Percentiles rank a stretch among this genome's conserved stretches.
Evolutionary conservation across 768 basidiomycete species (phyloP).

Genomic region (Amanita exitialis): DNA sequence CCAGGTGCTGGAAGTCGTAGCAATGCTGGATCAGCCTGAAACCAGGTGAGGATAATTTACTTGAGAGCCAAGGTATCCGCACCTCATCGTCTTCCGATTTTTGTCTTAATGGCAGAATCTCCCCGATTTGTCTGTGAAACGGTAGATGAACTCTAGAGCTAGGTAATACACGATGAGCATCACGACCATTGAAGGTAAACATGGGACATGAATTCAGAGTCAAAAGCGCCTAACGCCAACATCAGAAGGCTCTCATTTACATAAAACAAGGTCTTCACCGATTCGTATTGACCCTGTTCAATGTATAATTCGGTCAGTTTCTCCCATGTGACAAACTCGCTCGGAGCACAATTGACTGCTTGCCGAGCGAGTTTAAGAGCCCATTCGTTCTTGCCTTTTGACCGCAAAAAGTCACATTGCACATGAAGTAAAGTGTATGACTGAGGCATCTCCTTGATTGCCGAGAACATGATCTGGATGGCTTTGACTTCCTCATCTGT

Average conservation of each 20-base stretch:
- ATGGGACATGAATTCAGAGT: constrained; percentile 99
- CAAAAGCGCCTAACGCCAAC: constrained; percentile 50
- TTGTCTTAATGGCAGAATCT: constrained; percentile 79
- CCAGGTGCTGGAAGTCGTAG: constrained; percentile 93
- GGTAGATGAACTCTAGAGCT: constrained; percentile 81
- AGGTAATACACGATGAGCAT: constrained; percentile 77
- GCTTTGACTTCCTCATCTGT: constrained; percentile 98
- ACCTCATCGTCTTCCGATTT: constrained; percentile 84
- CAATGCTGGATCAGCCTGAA: constrained; percentile 83
- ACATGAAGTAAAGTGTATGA: constrained; percentile 91
- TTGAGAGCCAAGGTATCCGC: constrained; percentile 7
- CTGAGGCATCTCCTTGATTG: constrained; percentile 79
- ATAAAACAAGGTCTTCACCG: constrained; percentile 19
- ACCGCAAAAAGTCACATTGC: constrained; percentile 88
- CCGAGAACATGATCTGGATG: constrained; percentile 82
- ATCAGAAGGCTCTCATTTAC: background rate
- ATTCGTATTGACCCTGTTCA: constrained; percentile 80
- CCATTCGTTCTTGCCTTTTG: constrained; percentile 80
- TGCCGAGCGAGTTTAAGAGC: constrained; percentile 86
- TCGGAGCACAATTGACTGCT: constrained; percentile 96
- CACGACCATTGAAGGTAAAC: constrained; percentile 98
- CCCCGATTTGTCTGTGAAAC: constrained; percentile 74
- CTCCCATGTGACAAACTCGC: constrained; percentile 99
- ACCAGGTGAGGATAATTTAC: background rate
- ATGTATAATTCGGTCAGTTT: constrained; percentile 95